Evolutionary conservation across 2,329 filamentous ascomycete genomes (phyloP), one percentile per base, ranked within the genome.

Genomic region (Pseudocercospora cruenta): DNA sequence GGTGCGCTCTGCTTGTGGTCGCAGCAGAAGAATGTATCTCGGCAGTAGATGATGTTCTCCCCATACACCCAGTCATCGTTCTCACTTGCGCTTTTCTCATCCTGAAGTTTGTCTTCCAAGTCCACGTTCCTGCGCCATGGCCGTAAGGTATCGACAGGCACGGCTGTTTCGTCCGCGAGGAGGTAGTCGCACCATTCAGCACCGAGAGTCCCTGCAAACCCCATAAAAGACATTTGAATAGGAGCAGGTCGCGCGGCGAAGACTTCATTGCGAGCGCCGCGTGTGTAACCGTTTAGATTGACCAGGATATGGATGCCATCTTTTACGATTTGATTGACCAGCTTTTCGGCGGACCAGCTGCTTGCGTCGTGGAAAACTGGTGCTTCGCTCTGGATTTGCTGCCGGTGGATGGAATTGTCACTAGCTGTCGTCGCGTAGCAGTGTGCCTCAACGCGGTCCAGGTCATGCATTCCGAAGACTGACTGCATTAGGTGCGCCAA

Each of bases 181-280:
- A 99, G 89, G 75, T 99, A 99, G 77, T 99, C 95, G 73, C 95
- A 99, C 95, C 95, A 99, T 77, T 99, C 95, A 2, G 95, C 95
- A 5, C 95, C 95, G 0, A 99, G 82, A 0, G 94, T 97, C 9
- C 95, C 95, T 0, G 95, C 95, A 77, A 99, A 99, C 0, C 95
- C 95, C 95, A 99, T 99, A 75, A 99, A 99, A 0, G 95, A 97
- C 95, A 99, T 99, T 71, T 99, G 95, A 51, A 99, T 93, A 0
- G 95, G 95, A 1, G 94, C 93, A 16, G 95, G 93, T 26, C 96
- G 88, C 22, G 95, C 95, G 22, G 95, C 95, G 78, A 99, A 99
- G 3, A 99, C 90, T 76, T 99, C 95, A 73, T 99, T 99, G 24
- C 94, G 88, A n/a, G 95, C 95, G 31, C 95, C 95, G 62, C 95